Conservation (phyloP, 2,329 filamentous ascomycete genomes). For the Ciborinia camelliae region DNA sequence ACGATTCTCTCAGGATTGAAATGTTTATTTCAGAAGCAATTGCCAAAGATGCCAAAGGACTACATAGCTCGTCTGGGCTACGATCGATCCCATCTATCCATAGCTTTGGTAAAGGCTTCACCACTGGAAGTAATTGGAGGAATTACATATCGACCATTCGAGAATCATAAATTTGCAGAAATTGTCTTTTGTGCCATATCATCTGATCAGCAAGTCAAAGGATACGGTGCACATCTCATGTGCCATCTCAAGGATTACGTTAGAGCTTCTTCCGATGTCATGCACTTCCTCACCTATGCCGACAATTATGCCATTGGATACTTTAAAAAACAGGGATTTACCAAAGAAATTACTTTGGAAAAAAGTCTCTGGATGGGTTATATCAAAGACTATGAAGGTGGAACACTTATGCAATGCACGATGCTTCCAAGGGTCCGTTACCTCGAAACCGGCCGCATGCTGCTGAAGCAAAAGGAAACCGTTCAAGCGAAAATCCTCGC, state of each 20-base stretch:
- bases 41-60: slow-evolving; percentile 99
- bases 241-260: slow-evolving; percentile 97
- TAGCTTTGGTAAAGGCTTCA: slow-evolving; percentile 89
- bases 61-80: slow-evolving; percentile 98
- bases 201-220: slow-evolving; percentile 97
- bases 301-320: slow-evolving; percentile 99
- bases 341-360: slow-evolving; percentile 93
- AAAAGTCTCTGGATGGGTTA: slow-evolving; percentile 97
- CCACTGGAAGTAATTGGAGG: slow-evolving; percentile 93
- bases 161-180: slow-evolving; percentile 87
- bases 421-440: slow-evolving; percentile 96
- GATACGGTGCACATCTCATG: slow-evolving; percentile 97
- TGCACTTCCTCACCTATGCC: slow-evolving; percentile 98
- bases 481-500: slow-evolving; percentile 93
- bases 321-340: slow-evolving; percentile 99
- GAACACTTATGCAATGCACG: slow-evolving; percentile 98
- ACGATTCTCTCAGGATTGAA: slow-evolving; percentile 95
- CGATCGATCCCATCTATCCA: slow-evolving; percentile 91
- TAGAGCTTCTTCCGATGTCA: slow-evolving; percentile 91
- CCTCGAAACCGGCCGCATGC: slow-evolving; percentile 86
- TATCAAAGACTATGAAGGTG: slow-evolving; percentile 98
- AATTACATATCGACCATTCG: slow-evolving; percentile 95
- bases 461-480: slow-evolving; percentile 94
- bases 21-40: slow-evolving; percentile 96
- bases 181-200: slow-evolving; percentile 99